Evolutionary conservation across 306 rosid genomes (phyloP).

Genomic region (Prunus kanzakura): DNA sequence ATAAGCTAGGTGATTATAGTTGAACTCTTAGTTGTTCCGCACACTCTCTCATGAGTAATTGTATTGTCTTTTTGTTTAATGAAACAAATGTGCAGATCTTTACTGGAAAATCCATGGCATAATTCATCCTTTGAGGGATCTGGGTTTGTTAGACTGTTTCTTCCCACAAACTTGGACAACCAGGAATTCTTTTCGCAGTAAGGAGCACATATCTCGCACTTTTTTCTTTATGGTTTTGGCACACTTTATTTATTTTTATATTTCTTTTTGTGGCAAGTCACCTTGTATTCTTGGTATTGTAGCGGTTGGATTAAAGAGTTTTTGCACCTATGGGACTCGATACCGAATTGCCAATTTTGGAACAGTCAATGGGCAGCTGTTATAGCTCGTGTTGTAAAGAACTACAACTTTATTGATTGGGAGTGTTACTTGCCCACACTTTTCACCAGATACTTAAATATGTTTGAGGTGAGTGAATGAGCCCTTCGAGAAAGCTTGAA

Average conservation of each 20-base stretch:
- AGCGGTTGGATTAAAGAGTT: constrained; percentile 83
- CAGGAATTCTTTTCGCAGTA: constrained; percentile 79
- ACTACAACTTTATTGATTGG: constrained; percentile 72
- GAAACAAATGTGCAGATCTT: constrained; percentile 58
- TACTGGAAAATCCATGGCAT: constrained; percentile 97
- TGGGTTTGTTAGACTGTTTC: constrained; percentile 93
- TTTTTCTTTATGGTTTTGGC: constrained; percentile 26
- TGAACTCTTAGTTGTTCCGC: not conserved
- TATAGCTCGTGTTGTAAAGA: constrained; percentile 82
- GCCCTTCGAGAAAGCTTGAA: constrained; percentile 21
- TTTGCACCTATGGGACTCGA: constrained; percentile 76
- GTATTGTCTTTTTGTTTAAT: constrained; percentile 21
- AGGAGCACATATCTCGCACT: constrained; percentile 37
- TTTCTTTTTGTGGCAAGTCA: constrained; percentile 13
- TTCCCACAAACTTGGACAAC: constrained; percentile 86
- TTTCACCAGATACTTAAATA: constrained; percentile 87
- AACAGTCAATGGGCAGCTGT: constrained; percentile 96
- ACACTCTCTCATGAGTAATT: constrained; percentile 5
- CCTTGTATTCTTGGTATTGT: constrained; percentile 31
- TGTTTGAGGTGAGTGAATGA: constrained; percentile 84
- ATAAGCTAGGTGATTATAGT: not conserved
- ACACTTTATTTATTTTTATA: constrained; percentile 2
- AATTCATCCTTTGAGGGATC: constrained; percentile 97
- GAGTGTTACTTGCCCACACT: constrained; percentile 78
- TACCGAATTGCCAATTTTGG: constrained; percentile 98